Base-by-base conservation (phyloP, 169 alveolate species). In the Toxoplasma gondii region DNA sequence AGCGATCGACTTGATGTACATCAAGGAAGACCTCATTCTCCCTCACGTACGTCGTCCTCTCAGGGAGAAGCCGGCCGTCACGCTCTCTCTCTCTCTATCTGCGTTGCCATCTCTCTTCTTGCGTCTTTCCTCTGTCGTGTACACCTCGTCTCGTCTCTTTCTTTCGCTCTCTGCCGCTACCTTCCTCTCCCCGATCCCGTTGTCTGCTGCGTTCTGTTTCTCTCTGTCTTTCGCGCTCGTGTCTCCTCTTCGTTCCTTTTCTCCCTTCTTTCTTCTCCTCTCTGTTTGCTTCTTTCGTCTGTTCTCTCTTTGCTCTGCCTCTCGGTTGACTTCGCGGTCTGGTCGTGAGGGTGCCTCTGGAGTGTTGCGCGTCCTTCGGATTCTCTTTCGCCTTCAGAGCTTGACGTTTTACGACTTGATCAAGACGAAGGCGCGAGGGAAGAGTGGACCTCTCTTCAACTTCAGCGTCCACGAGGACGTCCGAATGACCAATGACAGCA, bases 11-110 rank as follows among this genome's bases (percentile, higher is more conserved):
- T 88, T 97, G 34, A 94, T 97, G 96, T 97, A 95, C 86, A 95
- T 97, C 45, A 97, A 97, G 82, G 98, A 97, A 53, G 97, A 97
- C 54, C 95, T 95, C 53, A 96, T 97, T 43, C 95, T 97, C 16
- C 98, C 98, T 1, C 97, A 97, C 78, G 92, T 92, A 92, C 29
- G 91, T 38, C 45, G 19, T 29, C 49, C 10, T n/a, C 49, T 7
- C 12, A 17, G 36, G n/a, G n/a, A n/a, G n/a, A n/a, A n/a, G n/a
- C n/a, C 78, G n/a, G 19, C 19, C 36, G 4, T 17, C 53, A 5
- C 69, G 5, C 17, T 22, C 36, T n/a, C 2, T 17, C 17, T 22
- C 36, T 74, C 36, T 83, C 16, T 83, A 17, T 29, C 5, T 2
- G 19, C 7, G 2, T 10, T 22, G 39, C 34, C n/a, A 9, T 69